Base-by-base conservation (phyloP, 495 filamentous ascomycete species). In the Penicillium crystallinum region DNA sequence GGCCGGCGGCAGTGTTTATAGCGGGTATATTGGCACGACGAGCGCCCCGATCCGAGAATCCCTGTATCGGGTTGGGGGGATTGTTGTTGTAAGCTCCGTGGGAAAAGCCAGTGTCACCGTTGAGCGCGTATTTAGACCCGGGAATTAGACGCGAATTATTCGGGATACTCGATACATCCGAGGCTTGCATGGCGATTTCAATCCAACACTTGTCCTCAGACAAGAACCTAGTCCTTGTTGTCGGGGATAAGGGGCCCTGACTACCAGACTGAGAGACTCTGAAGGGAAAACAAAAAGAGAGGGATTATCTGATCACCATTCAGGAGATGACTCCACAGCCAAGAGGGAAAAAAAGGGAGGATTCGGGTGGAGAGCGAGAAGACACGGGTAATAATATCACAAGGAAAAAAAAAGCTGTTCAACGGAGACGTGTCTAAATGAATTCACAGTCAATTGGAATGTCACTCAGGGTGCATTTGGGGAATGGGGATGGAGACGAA, bases 51-150 rank as follows among this genome's bases (percentile, higher is more conserved):
- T 96, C 89, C 56, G 83, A 83, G 63, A 90, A 92, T 51, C 88
- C 86, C 59, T 79, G 81, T 3, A 65, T 37, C 55, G 85, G 52
- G 73, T 81, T 52, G 47, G 70, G 70, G 49, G 81, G 78, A 71
- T 92, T 95, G 53, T 87, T 90, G 56, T 80, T 81, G 74, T 91
- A 96, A 38, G 90, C 88, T 58, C 88, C 89, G 66, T 95, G 90
- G 21, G 90, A 93, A 67, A 96, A 96, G 53, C 91, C 90, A 30
- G 86, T 91, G 60, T 89, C 72, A 34, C 78, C 84, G 77, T 85
- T 84, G 54, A 78, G 52, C 44, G 69, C 72, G 44, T 87, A 83
- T 59, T 61, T 66, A 41, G 86, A 82, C 73, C 91, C 91, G 19
- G 84, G 56, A 62, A 77, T 60, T 73, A 77, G 49, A 76, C 73